phyloP scores from a whole-genome alignment of 2,329 filamentous ascomycete species.

The Trichoderma polysporum region DNA sequence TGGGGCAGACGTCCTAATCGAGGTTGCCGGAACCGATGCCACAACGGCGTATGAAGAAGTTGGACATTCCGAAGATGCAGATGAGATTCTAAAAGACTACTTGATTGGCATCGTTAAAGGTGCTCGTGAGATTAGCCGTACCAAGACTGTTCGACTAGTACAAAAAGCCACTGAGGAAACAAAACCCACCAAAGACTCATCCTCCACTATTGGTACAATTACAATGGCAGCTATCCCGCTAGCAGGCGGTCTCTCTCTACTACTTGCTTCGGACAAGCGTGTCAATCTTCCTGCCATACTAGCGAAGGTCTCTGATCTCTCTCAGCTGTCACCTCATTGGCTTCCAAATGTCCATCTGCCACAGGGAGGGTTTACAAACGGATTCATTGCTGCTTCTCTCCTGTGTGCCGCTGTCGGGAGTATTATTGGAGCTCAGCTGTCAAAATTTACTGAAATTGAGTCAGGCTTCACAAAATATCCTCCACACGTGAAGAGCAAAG shows the following conservation, averaged over 20 bases:
- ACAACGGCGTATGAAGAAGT: slow-evolving; percentile 81
- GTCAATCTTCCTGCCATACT: background rate
- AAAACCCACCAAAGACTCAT: background rate
- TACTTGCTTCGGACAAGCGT: background rate
- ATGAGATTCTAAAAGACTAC: slow-evolving; percentile 42
- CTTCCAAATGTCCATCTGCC: background rate
- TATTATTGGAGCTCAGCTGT: background rate
- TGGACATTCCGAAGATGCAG: slow-evolving; percentile 69
- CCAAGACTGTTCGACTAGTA: slow-evolving; percentile 15
- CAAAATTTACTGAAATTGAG: background rate
- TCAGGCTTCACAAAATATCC: slow-evolving; percentile 8
- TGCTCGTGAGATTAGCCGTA: slow-evolving; percentile 22
- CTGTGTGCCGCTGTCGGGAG: background rate
- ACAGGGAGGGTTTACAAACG: background rate
- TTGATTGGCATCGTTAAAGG: slow-evolving; percentile 41
- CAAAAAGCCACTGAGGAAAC: background rate
- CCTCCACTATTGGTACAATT: background rate
- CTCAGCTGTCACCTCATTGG: background rate
- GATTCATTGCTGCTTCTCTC: background rate
- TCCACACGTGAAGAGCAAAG: background rate
- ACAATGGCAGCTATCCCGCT: background rate
- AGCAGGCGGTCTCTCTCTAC: background rate
- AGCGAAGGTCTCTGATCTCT: background rate
- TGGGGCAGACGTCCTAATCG: slow-evolving; percentile 74
- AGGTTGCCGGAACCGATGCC: slow-evolving; percentile 75